phyloP scores from a whole-genome alignment of 2,329 filamentous ascomycete genomes.

The Orbilia quercus region DNA sequence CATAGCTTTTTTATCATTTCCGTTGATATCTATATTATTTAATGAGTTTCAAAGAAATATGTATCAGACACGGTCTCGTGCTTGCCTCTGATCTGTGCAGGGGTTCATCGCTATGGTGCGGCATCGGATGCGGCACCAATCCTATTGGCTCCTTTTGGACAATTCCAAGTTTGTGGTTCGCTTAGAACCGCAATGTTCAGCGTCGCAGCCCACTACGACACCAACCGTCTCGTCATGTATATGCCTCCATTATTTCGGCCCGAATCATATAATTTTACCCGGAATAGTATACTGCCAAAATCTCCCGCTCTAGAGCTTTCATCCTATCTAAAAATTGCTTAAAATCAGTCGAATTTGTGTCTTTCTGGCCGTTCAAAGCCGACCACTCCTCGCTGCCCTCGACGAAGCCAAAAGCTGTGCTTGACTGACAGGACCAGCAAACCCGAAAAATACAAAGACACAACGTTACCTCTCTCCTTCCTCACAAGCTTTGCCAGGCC shows the following conservation, averaged over 20 bases:
- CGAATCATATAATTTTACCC: not conserved
- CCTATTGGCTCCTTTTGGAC: constrained; percentile 20
- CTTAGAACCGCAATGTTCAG: constrained; percentile 46
- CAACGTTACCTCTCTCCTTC: constrained; percentile 14
- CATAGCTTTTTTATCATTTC: not conserved
- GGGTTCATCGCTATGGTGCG: constrained; percentile 31
- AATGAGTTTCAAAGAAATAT: not conserved
- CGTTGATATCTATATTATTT: constrained; percentile 3
- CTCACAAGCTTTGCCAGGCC: not conserved
- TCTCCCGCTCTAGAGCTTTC: constrained; percentile 1
- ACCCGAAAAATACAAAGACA: constrained; percentile 6
- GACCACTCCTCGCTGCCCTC: constrained; percentile 35
- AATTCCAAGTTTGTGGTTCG: constrained; percentile 45
- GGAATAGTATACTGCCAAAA: not conserved
- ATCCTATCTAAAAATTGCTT: constrained; percentile 10
- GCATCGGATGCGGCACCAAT: constrained; percentile 31
- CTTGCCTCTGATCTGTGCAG: not conserved
- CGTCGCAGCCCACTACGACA: constrained; percentile 11
- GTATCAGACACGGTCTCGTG: not conserved
- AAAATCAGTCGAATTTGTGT: not conserved
- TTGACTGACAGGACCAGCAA: constrained; percentile 18
- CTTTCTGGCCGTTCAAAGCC: constrained; percentile 33
- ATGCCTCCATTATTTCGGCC: not conserved
- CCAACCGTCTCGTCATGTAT: not conserved
- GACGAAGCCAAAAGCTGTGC: constrained; percentile 33